Conservation (phyloP, 2,329 filamentous ascomycete genomes). For the Alternaria gaisen region DNA sequence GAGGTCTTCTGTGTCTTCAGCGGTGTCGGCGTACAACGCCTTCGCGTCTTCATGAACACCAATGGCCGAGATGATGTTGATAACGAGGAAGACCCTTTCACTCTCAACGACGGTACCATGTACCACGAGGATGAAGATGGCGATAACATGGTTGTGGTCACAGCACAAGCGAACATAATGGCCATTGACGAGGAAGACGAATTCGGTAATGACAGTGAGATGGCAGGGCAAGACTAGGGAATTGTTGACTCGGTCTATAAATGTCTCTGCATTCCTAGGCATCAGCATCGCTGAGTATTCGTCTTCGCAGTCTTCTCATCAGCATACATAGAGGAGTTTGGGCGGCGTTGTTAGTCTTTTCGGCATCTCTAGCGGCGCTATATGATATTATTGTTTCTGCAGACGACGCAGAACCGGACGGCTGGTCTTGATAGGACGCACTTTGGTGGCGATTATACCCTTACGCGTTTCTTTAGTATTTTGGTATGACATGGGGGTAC, state of each 20-base stretch:
- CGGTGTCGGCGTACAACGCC: conserved; percentile 78
- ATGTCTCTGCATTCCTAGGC: not conserved
- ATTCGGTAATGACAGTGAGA: conserved; percentile 57
- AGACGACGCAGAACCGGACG: conserved; percentile 5
- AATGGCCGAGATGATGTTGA: conserved; percentile 33
- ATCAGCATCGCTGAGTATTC: not conserved
- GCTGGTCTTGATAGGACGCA: conserved; percentile 12
- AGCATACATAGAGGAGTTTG: conserved; percentile 28
- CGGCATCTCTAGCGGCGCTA: conserved; percentile 23
- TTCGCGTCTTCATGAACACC: conserved; percentile 80
- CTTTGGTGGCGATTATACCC: conserved; percentile 32
- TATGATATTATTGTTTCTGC: conserved; percentile 12
- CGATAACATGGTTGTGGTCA: conserved; percentile 49
- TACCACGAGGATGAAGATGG: conserved; percentile 45
- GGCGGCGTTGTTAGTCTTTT: not conserved
- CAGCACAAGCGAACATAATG: conserved; percentile 48
- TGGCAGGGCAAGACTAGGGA: conserved; percentile 47
- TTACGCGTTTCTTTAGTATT: conserved; percentile 15
- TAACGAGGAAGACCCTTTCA: conserved; percentile 24
- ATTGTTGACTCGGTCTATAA: not conserved
- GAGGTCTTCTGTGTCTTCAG: conserved; percentile 98
- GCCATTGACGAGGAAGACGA: conserved; percentile 56
- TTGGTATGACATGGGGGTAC: not conserved
- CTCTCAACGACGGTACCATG: conserved; percentile 39
- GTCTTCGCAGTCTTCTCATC: not conserved